These are phyloP conservation scores for Colletotrichum australisinense DNA, from an alignment of 2,329 filamentous ascomycete species.

Conservation along the genomic window DNA sequence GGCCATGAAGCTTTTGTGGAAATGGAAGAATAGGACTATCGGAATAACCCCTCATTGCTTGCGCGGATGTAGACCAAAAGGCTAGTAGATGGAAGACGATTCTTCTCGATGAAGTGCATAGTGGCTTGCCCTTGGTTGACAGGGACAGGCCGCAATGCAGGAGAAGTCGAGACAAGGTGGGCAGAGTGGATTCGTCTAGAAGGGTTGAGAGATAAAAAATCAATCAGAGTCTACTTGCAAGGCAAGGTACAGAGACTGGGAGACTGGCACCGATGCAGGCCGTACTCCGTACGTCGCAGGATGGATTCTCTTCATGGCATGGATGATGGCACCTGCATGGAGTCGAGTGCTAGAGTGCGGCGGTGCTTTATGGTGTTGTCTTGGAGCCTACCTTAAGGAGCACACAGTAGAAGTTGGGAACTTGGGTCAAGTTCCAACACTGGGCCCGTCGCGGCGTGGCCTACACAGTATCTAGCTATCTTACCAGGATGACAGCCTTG, in stretches of 20 bases:
- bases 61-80: neutral
- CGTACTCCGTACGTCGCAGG: neutral
- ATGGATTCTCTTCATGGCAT: conserved; percentile 8
- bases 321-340: conserved; percentile 15
- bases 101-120: conserved; percentile 22
- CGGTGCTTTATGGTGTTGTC: conserved; percentile 20
- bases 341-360: conserved; percentile 16
- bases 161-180: neutral
- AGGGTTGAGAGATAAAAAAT: neutral
- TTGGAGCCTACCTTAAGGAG: neutral
- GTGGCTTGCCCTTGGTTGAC: conserved; percentile 15
- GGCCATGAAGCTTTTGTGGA: neutral
- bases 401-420: neutral
- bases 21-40: neutral
- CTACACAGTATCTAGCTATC: neutral
- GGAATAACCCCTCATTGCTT: conserved; percentile 13
- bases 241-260: conserved; percentile 10
- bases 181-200: conserved; percentile 9
- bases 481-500: conserved; percentile 3
- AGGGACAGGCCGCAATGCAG: conserved; percentile 24
- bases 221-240: neutral
- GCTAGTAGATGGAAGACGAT: conserved; percentile 1
- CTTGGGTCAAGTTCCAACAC: neutral
- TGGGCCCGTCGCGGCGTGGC: neutral
- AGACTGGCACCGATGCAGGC: neutral